phyloP scores from a whole-genome alignment of 768 basidiomycete genomes.

The Tricholomella constricta region DNA sequence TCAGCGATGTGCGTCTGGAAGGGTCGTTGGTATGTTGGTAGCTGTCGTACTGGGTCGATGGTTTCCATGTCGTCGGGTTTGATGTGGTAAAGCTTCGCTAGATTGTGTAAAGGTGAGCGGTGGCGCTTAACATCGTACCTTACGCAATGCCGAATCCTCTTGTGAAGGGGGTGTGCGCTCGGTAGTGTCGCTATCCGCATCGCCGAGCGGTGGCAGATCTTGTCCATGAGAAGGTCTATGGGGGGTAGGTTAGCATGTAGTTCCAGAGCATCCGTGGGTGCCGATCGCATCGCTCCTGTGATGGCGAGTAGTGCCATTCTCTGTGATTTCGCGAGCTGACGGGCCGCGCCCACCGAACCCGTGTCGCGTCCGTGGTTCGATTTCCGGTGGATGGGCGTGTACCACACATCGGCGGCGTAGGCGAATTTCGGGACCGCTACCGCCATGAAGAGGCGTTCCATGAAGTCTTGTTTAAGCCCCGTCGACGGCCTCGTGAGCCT shows the following conservation, averaged over 20 bases:
- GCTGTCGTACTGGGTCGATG: no score
- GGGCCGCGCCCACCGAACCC: constrained; percentile 14
- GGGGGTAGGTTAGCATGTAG: constrained; percentile 13
- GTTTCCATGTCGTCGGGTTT: no score
- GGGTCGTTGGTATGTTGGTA: no score
- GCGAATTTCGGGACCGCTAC: constrained; percentile 25
- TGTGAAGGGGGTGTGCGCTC: no score
- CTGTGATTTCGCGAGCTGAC: constrained; percentile 17
- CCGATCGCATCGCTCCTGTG: constrained; percentile 22
- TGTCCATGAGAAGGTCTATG: not conserved
- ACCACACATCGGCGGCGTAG: no score
- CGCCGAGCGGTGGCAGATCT: not conserved
- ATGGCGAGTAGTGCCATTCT: constrained; percentile 21
- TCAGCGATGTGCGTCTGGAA: no score
- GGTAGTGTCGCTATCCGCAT: no score
- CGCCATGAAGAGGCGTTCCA: constrained; percentile 24
- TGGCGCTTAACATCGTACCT: no score
- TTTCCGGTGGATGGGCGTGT: constrained; percentile 13
- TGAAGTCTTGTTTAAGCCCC: constrained; percentile 13
- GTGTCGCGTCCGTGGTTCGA: not conserved
- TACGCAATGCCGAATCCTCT: no score
- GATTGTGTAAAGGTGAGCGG: no score
- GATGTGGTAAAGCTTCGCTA: no score
- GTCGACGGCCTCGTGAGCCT: not conserved
- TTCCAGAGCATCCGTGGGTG: constrained; percentile 21